Evolutionary conservation across 306 rosid genomes (phyloP).

Genomic region (Casuarina equisetifolia): DNA sequence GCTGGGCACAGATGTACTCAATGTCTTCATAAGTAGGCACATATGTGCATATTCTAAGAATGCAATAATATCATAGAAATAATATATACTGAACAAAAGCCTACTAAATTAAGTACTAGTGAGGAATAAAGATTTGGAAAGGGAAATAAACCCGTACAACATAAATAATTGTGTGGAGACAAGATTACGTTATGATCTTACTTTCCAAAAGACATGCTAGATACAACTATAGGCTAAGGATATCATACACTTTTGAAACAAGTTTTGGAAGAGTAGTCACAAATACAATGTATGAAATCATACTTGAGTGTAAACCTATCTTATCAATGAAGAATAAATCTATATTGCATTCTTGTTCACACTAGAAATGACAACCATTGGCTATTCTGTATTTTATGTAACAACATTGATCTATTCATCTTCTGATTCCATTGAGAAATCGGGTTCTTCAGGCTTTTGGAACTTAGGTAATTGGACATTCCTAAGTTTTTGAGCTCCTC

Average conservation of each 20-base stretch:
- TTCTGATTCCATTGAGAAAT: constrained; percentile 67
- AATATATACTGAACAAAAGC: too few relatives aligned
- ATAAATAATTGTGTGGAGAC: too few relatives aligned
- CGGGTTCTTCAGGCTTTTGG: constrained; percentile 94
- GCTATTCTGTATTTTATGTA: background rate
- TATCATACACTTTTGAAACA: background rate
- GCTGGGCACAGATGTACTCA: too few relatives aligned
- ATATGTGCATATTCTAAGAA: too few relatives aligned
- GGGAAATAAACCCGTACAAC: too few relatives aligned
- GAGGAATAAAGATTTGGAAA: too few relatives aligned
- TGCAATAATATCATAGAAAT: too few relatives aligned
- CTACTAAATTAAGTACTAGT: too few relatives aligned
- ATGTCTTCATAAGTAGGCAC: too few relatives aligned
- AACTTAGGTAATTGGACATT: constrained; percentile 58
- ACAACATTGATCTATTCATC: constrained; percentile 36
- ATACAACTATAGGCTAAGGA: background rate
- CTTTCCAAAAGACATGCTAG: background rate
- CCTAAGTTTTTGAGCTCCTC: constrained; percentile 72
- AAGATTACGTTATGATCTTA: background rate
- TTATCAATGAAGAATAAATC: background rate
- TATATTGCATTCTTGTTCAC: too few relatives aligned
- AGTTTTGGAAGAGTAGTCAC: background rate
- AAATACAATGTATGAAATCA: background rate
- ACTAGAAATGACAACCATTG: background rate
- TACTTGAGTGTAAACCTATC: background rate